Percentiles rank a stretch among this genome's conserved stretches.
Conservation (phyloP, 1,284 basidiomycete genomes). For the Earliella scabrosa region DNA sequence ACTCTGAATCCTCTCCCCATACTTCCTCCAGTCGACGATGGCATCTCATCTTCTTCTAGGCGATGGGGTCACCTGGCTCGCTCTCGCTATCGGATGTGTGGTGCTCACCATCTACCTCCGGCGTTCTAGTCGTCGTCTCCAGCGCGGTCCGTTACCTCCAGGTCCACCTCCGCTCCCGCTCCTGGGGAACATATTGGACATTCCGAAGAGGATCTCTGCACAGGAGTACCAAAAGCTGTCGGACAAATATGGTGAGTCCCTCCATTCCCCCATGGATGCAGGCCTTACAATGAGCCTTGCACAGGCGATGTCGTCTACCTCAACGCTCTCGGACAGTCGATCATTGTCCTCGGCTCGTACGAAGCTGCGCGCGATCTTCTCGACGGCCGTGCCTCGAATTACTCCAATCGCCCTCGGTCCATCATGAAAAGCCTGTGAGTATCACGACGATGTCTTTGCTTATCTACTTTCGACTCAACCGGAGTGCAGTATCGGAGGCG, state of each 20-base stretch:
- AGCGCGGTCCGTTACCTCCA: not conserved
- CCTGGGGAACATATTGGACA: constrained; percentile 4
- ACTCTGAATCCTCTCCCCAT: too few relatives aligned
- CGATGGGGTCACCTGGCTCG: not conserved
- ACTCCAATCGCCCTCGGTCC: constrained; percentile 15
- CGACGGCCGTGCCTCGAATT: constrained; percentile 13
- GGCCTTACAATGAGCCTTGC: not conserved
- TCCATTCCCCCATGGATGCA: not conserved
- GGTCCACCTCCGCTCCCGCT: constrained; percentile 4
- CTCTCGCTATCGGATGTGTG: not conserved
- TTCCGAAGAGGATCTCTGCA: not conserved
- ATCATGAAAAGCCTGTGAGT: constrained; percentile 16
- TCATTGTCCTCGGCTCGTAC: constrained; percentile 10
- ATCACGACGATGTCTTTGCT: not conserved
- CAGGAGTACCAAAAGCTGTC: constrained; percentile 2
- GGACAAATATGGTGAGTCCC: not conserved
- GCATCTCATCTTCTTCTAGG: constrained; percentile 26
- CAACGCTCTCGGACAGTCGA: constrained; percentile 6
- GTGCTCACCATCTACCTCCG: not conserved
- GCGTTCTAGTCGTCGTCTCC: not conserved
- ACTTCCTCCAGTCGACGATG: too few relatives aligned
- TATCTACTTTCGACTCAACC: not conserved
- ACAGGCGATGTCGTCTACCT: constrained; percentile 12
- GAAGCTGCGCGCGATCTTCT: constrained; percentile 2
- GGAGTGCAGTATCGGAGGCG: not conserved